These are phyloP conservation scores for Globisporangium mamillatum DNA, from an alignment of 352 stramenopile species.

Conservation along the genomic window DNA sequence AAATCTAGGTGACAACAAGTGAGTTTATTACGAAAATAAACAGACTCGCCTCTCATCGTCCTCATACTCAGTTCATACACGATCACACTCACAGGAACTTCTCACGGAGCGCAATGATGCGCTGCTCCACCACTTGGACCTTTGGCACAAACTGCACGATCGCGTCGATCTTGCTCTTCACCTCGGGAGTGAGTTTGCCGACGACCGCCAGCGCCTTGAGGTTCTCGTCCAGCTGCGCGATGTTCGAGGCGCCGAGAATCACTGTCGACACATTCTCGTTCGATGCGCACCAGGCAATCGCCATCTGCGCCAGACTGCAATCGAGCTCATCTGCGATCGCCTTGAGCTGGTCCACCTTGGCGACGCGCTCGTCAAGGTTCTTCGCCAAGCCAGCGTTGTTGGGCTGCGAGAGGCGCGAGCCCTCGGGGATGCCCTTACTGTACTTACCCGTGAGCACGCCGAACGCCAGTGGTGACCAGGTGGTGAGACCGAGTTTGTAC, in stretches of 20 bases:
- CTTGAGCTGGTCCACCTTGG: constrained; percentile 23
- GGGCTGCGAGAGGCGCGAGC: constrained; percentile 21
- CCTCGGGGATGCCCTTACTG: constrained; percentile 25
- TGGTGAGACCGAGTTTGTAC: constrained; percentile 54
- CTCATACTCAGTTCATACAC: background rate
- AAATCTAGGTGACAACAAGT: background rate
- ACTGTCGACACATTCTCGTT: constrained; percentile 35
- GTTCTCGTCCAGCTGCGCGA: constrained; percentile 54
- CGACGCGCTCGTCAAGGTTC: constrained; percentile 15
- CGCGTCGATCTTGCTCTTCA: constrained; percentile 16
- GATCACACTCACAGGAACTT: constrained; percentile 1
- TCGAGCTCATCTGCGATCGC: constrained; percentile 18
- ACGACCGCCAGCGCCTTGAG: constrained; percentile 39
- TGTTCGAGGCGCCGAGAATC: constrained; percentile 37
- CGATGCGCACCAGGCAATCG: constrained; percentile 36
- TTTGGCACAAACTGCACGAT: constrained; percentile 4
- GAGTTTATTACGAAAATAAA: background rate
- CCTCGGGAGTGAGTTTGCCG: constrained; percentile 36
- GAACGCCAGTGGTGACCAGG: constrained; percentile 41
- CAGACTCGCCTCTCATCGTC: background rate
- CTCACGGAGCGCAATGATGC: background rate
- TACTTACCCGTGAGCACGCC: constrained; percentile 66
- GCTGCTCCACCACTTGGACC: background rate
- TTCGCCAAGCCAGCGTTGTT: constrained; percentile 14
- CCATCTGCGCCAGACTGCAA: constrained; percentile 25